A percentile compares a stretch with the other conserved stretches of the same genome.
Evolutionary conservation across 2,329 filamentous ascomycete genomes (phyloP).

Genomic region (Colletotrichum lentis): DNA sequence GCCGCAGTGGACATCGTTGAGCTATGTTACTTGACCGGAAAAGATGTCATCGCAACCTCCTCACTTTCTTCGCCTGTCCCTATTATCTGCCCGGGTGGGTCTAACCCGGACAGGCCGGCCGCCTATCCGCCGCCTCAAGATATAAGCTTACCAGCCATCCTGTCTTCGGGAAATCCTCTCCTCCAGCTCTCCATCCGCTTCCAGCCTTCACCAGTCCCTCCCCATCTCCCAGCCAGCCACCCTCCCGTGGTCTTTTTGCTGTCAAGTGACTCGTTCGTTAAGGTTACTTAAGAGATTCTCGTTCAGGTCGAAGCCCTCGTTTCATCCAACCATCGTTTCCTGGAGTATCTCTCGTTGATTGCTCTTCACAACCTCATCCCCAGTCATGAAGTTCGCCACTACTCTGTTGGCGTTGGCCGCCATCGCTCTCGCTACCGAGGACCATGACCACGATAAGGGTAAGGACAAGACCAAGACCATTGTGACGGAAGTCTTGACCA

Average conservation of each 20-base stretch:
- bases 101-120: conserved; percentile 5
- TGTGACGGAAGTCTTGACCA: conserved; percentile 11
- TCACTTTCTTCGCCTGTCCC: neutral
- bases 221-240: conserved; percentile 34
- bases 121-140: conserved; percentile 8
- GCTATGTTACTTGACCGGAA: conserved; percentile 18
- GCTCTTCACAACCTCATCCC: neutral
- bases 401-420: conserved; percentile 35
- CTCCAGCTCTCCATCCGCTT: conserved; percentile 15
- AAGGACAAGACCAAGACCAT: conserved; percentile 35
- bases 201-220: conserved; percentile 32
- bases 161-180: conserved; percentile 7
- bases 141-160: conserved; percentile 39
- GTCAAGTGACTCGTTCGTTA: conserved; percentile 39
- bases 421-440: conserved; percentile 29
- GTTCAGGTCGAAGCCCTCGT: conserved; percentile 27
- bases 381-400: conserved; percentile 34
- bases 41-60: conserved; percentile 37
- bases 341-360: conserved; percentile 24
- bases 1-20: conserved; percentile 31
- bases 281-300: conserved; percentile 39
- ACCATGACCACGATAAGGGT: conserved; percentile 29
- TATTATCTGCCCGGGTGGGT: neutral
- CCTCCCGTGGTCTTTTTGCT: conserved; percentile 15
- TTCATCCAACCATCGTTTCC: conserved; percentile 24